Conservation (phyloP, 2,329 filamentous ascomycete genomes). For the Penicillium sp. region DNA sequence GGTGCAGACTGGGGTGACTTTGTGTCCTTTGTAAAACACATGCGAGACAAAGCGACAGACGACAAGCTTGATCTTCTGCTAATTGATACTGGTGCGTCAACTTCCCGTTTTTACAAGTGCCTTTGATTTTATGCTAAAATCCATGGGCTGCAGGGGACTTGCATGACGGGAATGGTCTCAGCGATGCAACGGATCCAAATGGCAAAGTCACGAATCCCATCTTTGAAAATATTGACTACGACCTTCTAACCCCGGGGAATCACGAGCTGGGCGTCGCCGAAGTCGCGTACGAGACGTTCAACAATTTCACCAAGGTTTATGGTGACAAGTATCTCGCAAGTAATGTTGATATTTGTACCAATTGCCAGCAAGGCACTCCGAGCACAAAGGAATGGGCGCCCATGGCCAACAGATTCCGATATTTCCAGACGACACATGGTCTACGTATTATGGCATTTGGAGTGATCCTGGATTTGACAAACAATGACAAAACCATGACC, state of each 20-base stretch:
- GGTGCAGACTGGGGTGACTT: slow-evolving; percentile 68
- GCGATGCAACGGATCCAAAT: slow-evolving; percentile 60
- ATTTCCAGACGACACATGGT: slow-evolving; percentile 52
- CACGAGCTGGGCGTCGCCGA: slow-evolving; percentile 66
- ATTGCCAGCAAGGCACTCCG: slow-evolving; percentile 3
- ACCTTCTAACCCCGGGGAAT: slow-evolving; percentile 59
- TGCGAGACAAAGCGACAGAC: slow-evolving; percentile 59
- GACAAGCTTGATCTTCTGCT: slow-evolving; percentile 53
- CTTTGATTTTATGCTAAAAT: neutral
- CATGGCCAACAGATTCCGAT: slow-evolving; percentile 50
- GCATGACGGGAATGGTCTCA: slow-evolving; percentile 65
- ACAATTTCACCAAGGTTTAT: slow-evolving; percentile 60
- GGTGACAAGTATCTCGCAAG: slow-evolving; percentile 55
- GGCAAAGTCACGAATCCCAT: slow-evolving; percentile 56
- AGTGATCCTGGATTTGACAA: slow-evolving; percentile 53
- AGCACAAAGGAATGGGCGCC: slow-evolving; percentile 40
- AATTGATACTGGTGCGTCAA: slow-evolving; percentile 53
- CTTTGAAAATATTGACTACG: slow-evolving; percentile 55
- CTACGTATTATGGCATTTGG: slow-evolving; percentile 56
- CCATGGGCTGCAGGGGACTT: slow-evolving; percentile 49
- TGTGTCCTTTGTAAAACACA: slow-evolving; percentile 59
- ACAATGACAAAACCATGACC: slow-evolving; percentile 46
- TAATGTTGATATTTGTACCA: slow-evolving; percentile 49
- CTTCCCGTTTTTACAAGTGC: neutral
- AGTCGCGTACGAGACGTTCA: slow-evolving; percentile 62